Evolutionary conservation across 164 flowering plant genomes (phyloP).

Genomic region (Protea cynaroides): DNA sequence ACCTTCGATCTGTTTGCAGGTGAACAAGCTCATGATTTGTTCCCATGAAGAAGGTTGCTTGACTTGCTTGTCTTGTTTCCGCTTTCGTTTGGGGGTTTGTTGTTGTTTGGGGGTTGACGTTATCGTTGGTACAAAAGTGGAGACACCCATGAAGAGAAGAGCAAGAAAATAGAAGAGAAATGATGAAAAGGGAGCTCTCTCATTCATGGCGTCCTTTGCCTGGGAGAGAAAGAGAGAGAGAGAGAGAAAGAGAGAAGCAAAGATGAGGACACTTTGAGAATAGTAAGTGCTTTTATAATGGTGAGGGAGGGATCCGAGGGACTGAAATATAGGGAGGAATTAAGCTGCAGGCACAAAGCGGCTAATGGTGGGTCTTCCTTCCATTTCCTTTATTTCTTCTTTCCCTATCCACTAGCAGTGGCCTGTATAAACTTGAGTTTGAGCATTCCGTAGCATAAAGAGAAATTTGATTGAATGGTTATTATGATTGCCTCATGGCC

Average conservation of each 20-base stretch:
- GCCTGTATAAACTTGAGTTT: neutral
- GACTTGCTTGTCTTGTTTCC: constrained; percentile 21
- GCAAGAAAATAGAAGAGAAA: constrained; percentile 14
- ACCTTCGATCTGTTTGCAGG: constrained; percentile 69
- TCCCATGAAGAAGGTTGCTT: constrained; percentile 76
- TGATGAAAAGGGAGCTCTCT: constrained; percentile 16
- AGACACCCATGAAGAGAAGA: constrained; percentile 44
- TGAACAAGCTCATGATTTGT: constrained; percentile 76
- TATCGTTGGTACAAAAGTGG: constrained; percentile 38
- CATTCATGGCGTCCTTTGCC: constrained; percentile 10
- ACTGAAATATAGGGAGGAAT: neutral
- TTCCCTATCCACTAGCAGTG: too few relatives aligned
- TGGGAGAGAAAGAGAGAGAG: neutral
- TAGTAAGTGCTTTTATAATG: neutral
- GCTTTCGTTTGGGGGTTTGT: constrained; percentile 25
- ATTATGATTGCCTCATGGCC: too few relatives aligned
- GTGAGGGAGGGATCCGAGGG: neutral
- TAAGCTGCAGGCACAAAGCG: neutral
- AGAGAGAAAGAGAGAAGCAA: neutral
- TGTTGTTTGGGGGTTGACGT: constrained; percentile 19
- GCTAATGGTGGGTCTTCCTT: neutral
- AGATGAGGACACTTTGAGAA: neutral
- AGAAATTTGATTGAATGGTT: too few relatives aligned
- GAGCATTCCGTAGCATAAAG: too few relatives aligned
- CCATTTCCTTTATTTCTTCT: neutral